Percentiles rank a stretch among this genome's conserved stretches.
Evolutionary conservation across 2,329 filamentous ascomycete genomes (phyloP).

Genomic region (Moelleriella libera): DNA sequence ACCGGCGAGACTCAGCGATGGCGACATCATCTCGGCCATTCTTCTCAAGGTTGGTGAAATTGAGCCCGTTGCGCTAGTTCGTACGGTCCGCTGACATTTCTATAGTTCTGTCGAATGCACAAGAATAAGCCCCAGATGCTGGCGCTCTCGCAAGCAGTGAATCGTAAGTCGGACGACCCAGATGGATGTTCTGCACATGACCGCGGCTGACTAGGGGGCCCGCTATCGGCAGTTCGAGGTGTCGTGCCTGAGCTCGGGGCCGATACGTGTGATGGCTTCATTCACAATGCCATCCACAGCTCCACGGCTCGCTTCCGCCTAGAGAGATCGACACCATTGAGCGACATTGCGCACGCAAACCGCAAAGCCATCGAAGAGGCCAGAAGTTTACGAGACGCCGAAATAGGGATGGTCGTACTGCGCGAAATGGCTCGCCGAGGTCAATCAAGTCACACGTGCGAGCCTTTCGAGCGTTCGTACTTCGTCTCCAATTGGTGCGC

Average conservation of each 20-base stretch:
- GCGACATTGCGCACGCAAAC: constrained; percentile 1
- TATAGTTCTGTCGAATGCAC: constrained; percentile 1
- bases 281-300: neutral
- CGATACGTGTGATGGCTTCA: neutral
- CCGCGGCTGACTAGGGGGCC: neutral
- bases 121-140: neutral
- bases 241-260: neutral
- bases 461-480: neutral
- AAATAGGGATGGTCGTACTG: neutral
- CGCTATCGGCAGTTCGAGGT: neutral
- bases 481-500: constrained; percentile 2
- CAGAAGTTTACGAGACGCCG: neutral
- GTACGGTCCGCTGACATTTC: neutral
- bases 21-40: constrained; percentile 5
- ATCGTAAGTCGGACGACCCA: neutral
- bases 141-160: neutral
- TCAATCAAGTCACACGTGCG: constrained; percentile 1
- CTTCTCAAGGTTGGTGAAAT: constrained; percentile 3
- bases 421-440: constrained; percentile 1
- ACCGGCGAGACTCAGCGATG: constrained; percentile 2
- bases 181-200: neutral
- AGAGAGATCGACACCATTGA: neutral
- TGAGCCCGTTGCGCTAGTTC: neutral
- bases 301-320: neutral
- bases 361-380: constrained; percentile 1